phyloP scores from a whole-genome alignment of 768 basidiomycete genomes.

The Mycena olivaceomarginata region DNA sequence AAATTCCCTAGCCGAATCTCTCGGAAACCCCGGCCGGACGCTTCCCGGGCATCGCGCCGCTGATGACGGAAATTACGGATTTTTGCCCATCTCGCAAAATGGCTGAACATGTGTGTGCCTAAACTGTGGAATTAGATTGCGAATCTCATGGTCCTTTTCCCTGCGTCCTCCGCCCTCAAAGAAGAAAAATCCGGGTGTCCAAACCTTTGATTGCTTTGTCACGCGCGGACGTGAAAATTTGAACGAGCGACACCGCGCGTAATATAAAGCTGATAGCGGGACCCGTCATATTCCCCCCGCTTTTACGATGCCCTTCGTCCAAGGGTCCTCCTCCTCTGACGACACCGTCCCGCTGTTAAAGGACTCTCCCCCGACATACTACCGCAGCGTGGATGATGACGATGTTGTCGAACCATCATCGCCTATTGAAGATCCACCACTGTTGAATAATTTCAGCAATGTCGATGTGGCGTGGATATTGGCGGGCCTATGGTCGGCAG shows the following conservation, averaged over 20 bases:
- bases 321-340: slow-evolving; percentile 63
- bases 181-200: slow-evolving; percentile 41
- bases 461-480: slow-evolving; percentile 83
- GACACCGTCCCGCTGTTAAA: slow-evolving; percentile 78
- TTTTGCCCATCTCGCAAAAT: slow-evolving; percentile 45
- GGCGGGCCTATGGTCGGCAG: slow-evolving; percentile 87
- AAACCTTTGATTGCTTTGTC: slow-evolving; percentile 57
- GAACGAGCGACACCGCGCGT: slow-evolving; percentile 42
- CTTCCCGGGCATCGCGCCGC: slow-evolving; percentile 30
- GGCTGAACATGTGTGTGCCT: slow-evolving; percentile 56
- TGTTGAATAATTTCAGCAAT: slow-evolving; percentile 67
- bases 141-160: slow-evolving; percentile 58
- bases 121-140: slow-evolving; percentile 60
- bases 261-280: slow-evolving; percentile 41
- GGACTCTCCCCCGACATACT: slow-evolving; percentile 65
- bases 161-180: slow-evolving; percentile 47
- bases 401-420: slow-evolving; percentile 57
- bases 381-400: slow-evolving; percentile 66
- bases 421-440: slow-evolving; percentile 54
- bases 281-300: slow-evolving; percentile 46
- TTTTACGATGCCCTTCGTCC: slow-evolving; percentile 64
- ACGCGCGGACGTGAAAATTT: slow-evolving; percentile 56
- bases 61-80: slow-evolving; percentile 38
- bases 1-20: slow-evolving; percentile 28
- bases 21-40: slow-evolving; percentile 30